These are phyloP conservation scores for Quercus berberidifolia DNA, from an alignment of 306 rosid genomes.

Conservation along the genomic window DNA sequence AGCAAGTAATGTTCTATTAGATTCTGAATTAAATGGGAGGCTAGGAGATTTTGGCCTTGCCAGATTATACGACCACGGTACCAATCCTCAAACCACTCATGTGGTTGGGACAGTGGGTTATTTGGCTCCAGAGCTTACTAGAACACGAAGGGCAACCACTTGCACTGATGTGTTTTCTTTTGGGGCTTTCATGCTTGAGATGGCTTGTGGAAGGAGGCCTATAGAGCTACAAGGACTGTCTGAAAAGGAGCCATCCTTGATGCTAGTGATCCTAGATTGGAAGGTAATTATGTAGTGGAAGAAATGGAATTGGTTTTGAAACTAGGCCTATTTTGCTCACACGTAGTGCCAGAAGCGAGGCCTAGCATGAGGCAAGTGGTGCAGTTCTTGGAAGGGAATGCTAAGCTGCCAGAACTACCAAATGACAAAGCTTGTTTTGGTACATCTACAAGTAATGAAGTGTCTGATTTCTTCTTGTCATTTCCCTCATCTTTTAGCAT, in stretches of 20 bases:
- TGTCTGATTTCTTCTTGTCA: too few species aligned
- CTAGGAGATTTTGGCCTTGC: too few species aligned
- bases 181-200: slow-evolving; percentile 31
- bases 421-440: neutral
- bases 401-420: slow-evolving; percentile 23
- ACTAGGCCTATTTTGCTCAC: slow-evolving; percentile 57
- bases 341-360: slow-evolving; percentile 33
- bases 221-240: slow-evolving; percentile 26
- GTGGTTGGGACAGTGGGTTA: too few species aligned
- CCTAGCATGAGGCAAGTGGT: slow-evolving; percentile 58
- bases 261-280: slow-evolving; percentile 45
- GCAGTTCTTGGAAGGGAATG: slow-evolving; percentile 40
- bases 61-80: too few species aligned
- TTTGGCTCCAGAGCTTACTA: too few species aligned
- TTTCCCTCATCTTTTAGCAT: too few species aligned
- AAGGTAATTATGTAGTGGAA: slow-evolving; percentile 18
- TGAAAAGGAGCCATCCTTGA: slow-evolving; percentile 42
- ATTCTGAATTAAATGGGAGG: too few species aligned
- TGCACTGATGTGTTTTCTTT: too few species aligned
- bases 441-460: neutral
- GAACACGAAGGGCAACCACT: too few species aligned
- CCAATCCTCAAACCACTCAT: too few species aligned
- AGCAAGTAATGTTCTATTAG: too few species aligned
- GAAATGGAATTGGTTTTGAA: slow-evolving; percentile 53
- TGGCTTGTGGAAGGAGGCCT: slow-evolving; percentile 66